A percentile compares a stretch with the other conserved stretches of the same genome.
Conservation (phyloP, 139 green algal species). For the Raphidocelis subcapitata region DNA sequence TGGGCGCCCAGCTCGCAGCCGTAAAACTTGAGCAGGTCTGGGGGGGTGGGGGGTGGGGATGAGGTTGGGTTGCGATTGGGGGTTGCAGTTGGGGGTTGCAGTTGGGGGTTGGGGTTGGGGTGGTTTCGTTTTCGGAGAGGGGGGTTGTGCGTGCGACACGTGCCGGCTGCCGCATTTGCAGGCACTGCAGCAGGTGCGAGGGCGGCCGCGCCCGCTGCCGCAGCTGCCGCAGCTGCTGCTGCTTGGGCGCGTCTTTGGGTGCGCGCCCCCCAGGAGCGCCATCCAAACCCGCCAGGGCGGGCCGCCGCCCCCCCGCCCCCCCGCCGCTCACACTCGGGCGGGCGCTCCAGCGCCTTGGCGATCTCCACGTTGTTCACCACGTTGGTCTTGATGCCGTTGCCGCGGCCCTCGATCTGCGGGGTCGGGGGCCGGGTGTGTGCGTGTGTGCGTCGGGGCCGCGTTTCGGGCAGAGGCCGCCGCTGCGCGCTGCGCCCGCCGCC, state of each 20-base stretch:
- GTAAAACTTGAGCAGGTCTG: conserved; percentile 96
- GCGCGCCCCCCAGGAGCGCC: too few species aligned
- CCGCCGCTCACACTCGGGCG: conserved; percentile 79
- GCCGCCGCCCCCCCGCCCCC: not conserved
- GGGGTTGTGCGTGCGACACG: not conserved
- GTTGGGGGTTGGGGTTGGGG: not conserved
- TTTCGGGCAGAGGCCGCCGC: not conserved
- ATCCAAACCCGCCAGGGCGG: too few species aligned
- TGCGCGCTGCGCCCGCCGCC: not conserved
- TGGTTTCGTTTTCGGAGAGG: too few species aligned
- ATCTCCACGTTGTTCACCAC: conserved; percentile 99
- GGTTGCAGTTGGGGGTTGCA: not conserved
- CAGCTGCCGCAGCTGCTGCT: too few species aligned
- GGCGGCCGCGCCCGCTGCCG: too few species aligned
- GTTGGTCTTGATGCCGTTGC: conserved; percentile 99
- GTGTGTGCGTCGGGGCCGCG: not conserved
- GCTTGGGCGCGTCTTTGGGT: too few species aligned
- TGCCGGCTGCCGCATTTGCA: too few species aligned
- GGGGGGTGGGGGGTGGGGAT: not conserved
- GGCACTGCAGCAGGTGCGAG: too few species aligned
- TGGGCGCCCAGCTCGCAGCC: conserved; percentile 96
- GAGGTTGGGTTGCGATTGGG: not conserved
- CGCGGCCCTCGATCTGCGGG: conserved; percentile 91
- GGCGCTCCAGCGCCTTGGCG: conserved; percentile 93
- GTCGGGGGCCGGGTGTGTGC: not conserved